Percentiles rank a stretch among this genome's conserved stretches.
phyloP scores from a whole-genome alignment of 768 basidiomycete species.

The Russula lepida region DNA sequence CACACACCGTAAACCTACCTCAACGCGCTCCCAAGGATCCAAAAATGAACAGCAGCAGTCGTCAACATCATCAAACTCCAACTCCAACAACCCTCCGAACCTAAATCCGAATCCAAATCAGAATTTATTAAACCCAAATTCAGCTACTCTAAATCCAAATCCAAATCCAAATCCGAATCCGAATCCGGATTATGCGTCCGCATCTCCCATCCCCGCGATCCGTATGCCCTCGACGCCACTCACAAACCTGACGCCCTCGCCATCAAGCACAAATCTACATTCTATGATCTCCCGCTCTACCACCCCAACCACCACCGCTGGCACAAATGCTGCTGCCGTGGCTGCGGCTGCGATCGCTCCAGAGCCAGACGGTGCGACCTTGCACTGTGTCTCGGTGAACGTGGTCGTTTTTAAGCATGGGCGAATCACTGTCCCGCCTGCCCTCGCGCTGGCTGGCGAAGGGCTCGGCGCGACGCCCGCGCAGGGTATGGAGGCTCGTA shows the following conservation, averaged over 20 bases:
- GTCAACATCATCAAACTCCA: slow-evolving; percentile 21
- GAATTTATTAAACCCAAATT: too few relatives aligned
- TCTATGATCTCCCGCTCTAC: not conserved
- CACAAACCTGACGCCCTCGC: slow-evolving; percentile 8
- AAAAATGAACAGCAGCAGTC: slow-evolving; percentile 14
- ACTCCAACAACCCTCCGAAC: too few relatives aligned
- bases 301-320: not conserved
- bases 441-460: slow-evolving; percentile 48
- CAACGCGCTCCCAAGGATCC: slow-evolving; percentile 17
- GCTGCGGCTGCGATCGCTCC: slow-evolving; percentile 18
- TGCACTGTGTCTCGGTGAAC: slow-evolving; percentile 58
- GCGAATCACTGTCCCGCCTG: slow-evolving; percentile 66
- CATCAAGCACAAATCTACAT: not conserved
- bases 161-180: not conserved
- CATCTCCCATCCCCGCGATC: slow-evolving; percentile 5
- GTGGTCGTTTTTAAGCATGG: slow-evolving; percentile 62
- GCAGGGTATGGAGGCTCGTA: slow-evolving; percentile 12
- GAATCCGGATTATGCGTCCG: not conserved
- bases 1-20: slow-evolving; percentile 36
- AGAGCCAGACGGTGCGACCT: slow-evolving; percentile 46
- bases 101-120: too few relatives aligned
- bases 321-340: not conserved
- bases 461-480: slow-evolving; percentile 39
- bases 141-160: too few relatives aligned
- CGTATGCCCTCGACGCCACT: slow-evolving; percentile 3